Evolutionary conservation across 179 eudicot genomes (phyloP), one percentile per base, ranked within the genome.

Genomic region (Drosera spatulata): DNA sequence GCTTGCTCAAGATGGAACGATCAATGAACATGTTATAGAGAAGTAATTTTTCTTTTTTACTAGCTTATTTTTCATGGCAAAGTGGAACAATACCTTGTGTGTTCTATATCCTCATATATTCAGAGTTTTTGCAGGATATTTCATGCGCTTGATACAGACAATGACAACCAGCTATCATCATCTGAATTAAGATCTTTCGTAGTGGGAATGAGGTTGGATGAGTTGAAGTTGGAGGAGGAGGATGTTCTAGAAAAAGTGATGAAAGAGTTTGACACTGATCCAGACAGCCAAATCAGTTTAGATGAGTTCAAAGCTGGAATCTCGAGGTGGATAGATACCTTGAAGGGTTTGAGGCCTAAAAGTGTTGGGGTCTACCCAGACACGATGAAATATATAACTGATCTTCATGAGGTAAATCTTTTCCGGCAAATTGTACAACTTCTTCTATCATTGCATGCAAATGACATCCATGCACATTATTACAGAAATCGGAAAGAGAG

Each of bases 261-360:
- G 74, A 69, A 74, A 66, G 84, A 87, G 43, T 75, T 85, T 39
- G 96, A 87, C 56, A 55, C 69, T 58, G 73, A 63, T 58, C 75
- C 54, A 45, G 89, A 87, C 69, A 58, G 60, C 10, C 48, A 15
- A 62, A 60, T 87, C 33, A 65, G 66, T 61, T 66, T 59, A 51
- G 81, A 72, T 0, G 93, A 85, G 69, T 87, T 87, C 54, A 65
- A 70, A 33, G 4, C 33, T 10, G 93, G 93, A 62, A 73, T 85
- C 55, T 50, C 73, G 49, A 80, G 63, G 65, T 77, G 83, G 69
- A 76, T 85, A 52, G n/a, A 50, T 14, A 58, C 2, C n/a, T 2
- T 62, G 8, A 10, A 9, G 11, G 57, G 57, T n/a, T 48, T 59
- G 49, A 50, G 13, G 47, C 56, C 59, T 61, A 11, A 48, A 50